Evolutionary conservation across 768 basidiomycete genomes (phyloP).

Genomic region (Xerocomus brunneocitrinus): DNA sequence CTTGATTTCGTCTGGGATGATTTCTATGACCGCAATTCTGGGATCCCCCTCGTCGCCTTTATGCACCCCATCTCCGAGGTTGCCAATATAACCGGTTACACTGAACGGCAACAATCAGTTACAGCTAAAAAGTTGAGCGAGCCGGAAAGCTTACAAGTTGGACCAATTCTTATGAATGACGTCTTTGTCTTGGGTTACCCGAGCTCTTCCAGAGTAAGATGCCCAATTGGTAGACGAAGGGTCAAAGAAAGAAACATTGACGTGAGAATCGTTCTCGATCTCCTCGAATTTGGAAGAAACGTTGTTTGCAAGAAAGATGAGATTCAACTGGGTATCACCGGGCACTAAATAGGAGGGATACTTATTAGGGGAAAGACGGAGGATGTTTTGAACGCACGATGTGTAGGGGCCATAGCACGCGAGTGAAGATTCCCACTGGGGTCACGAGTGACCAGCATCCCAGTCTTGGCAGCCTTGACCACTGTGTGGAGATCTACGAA

Average conservation of each 20-base stretch:
- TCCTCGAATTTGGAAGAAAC: slow-evolving; percentile 72
- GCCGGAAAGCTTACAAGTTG: slow-evolving; percentile 35
- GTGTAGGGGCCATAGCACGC: slow-evolving; percentile 74
- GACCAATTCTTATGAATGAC: slow-evolving; percentile 65
- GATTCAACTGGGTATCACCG: slow-evolving; percentile 45
- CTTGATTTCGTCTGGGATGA: slow-evolving; percentile 74
- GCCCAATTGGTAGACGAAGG: slow-evolving; percentile 72
- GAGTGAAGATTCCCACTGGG: slow-evolving; percentile 68
- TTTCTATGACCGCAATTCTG: slow-evolving; percentile 72
- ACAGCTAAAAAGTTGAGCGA: neutral
- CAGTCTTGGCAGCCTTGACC: slow-evolving; percentile 56
- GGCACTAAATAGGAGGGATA: slow-evolving; percentile 31
- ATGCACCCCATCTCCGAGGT: slow-evolving; percentile 80
- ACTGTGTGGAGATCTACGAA: slow-evolving; percentile 59
- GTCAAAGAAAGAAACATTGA: slow-evolving; percentile 79
- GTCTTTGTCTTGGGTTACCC: slow-evolving; percentile 55
- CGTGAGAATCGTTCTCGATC: slow-evolving; percentile 67
- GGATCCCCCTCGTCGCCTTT: slow-evolving; percentile 79
- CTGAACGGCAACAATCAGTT: slow-evolving; percentile 31
- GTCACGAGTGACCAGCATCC: slow-evolving; percentile 76
- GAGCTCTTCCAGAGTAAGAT: slow-evolving; percentile 71
- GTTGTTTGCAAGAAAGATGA: slow-evolving; percentile 72
- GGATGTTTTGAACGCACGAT: slow-evolving; percentile 39
- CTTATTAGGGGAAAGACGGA: neutral
- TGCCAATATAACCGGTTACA: slow-evolving; percentile 76